Evolutionary conservation across 495 filamentous ascomycete species (phyloP).

Genomic region (Xylaria nigripes): DNA sequence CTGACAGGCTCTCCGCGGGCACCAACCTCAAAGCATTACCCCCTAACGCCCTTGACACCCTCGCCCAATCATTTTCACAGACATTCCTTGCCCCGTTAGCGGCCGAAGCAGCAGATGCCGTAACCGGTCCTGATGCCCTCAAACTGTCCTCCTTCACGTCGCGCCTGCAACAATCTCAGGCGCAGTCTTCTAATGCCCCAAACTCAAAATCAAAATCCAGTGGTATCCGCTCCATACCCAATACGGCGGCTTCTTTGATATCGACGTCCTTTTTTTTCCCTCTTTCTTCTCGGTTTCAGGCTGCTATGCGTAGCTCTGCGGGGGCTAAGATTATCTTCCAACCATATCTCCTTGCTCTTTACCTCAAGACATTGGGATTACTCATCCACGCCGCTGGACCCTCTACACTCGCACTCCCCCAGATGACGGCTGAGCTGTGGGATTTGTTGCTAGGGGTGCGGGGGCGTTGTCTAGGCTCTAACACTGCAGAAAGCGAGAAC

Average conservation of each 20-base stretch:
- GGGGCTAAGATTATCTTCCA: conserved; percentile 47
- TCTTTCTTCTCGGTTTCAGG: conserved; percentile 51
- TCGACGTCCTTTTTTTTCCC: conserved; percentile 75
- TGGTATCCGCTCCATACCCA: conserved; percentile 54
- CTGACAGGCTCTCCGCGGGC: conserved; percentile 13
- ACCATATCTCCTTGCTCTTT: conserved; percentile 51
- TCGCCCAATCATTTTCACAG: conserved; percentile 54
- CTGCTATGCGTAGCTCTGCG: conserved; percentile 37
- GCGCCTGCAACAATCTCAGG: conserved; percentile 25
- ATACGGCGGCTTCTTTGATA: conserved; percentile 67
- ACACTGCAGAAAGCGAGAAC: not conserved
- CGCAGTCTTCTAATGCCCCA: conserved; percentile 8
- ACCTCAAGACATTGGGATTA: conserved; percentile 58
- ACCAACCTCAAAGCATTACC: conserved; percentile 40
- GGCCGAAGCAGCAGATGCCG: conserved; percentile 56
- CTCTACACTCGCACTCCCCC: conserved; percentile 49
- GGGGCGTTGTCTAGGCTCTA: conserved; percentile 28
- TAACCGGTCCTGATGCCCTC: conserved; percentile 70
- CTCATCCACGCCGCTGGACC: conserved; percentile 59
- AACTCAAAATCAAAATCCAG: conserved; percentile 39
- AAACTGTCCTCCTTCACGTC: conserved; percentile 55
- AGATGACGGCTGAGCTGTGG: conserved; percentile 67
- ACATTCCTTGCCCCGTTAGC: conserved; percentile 74
- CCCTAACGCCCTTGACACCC: conserved; percentile 50
- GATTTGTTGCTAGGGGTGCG: conserved; percentile 48